Conservation (phyloP, 495 filamentous ascomycete genomes). For the Hyphodiscus hymeniophilus region DNA sequence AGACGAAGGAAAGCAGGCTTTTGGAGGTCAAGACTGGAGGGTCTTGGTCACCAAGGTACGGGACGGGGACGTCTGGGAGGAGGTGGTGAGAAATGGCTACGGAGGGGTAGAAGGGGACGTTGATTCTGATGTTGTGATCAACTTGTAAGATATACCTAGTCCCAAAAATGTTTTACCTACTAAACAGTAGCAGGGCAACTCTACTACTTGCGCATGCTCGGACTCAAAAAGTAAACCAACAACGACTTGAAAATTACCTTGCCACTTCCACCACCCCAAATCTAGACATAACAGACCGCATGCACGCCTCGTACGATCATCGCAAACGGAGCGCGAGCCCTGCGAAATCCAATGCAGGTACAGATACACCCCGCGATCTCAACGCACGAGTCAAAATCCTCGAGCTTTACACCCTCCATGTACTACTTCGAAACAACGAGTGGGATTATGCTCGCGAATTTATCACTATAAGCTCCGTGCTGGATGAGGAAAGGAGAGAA, state of each 20-base stretch:
- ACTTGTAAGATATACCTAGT: constrained; percentile 52
- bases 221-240: constrained; percentile 72
- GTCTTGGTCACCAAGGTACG: constrained; percentile 69
- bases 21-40: constrained; percentile 80
- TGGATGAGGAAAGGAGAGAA: constrained; percentile 89
- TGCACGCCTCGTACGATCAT: constrained; percentile 26
- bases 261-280: constrained; percentile 64
- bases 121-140: constrained; percentile 90
- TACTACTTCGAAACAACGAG: constrained; percentile 81
- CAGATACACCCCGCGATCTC: constrained; percentile 70
- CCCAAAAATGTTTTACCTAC: constrained; percentile 1
- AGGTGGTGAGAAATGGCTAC: constrained; percentile 79
- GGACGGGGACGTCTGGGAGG: constrained; percentile 86
- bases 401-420: constrained; percentile 88
- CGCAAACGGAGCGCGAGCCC: constrained; percentile 26
- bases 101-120: constrained; percentile 80
- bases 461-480: constrained; percentile 69
- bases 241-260: constrained; percentile 83
- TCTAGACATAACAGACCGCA: constrained; percentile 54
- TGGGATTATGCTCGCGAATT: constrained; percentile 94
- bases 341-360: constrained; percentile 40
- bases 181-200: constrained; percentile 52
- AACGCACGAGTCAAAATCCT: constrained; percentile 75
- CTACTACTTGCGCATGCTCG: constrained; percentile 81
- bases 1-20: constrained; percentile 82